phyloP scores from a whole-genome alignment of 2,329 filamentous ascomycete species.

The Fusarium beomiforme region DNA sequence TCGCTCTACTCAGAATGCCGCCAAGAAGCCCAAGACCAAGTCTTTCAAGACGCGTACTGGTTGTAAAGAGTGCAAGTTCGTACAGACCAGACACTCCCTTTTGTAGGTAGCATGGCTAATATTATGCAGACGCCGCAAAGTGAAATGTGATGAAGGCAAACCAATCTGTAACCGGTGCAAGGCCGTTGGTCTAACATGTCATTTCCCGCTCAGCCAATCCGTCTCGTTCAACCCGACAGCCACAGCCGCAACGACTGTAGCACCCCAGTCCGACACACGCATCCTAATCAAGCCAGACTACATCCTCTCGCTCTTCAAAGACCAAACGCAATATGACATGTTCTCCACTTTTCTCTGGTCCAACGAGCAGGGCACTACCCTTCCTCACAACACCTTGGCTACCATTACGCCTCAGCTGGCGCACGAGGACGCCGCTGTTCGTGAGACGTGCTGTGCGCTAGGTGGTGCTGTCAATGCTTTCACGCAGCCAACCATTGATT shows the following conservation, averaged over 20 bases:
- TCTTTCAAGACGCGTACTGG: slow-evolving; percentile 35
- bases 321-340: slow-evolving; percentile 37
- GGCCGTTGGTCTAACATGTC: slow-evolving; percentile 16
- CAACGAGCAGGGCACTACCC: slow-evolving; percentile 27
- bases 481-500: slow-evolving; percentile 7
- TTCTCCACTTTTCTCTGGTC: slow-evolving; percentile 34
- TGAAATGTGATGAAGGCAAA: slow-evolving; percentile 39
- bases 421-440: slow-evolving; percentile 23
- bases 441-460: slow-evolving; percentile 36
- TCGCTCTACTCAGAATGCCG: neutral
- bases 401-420: slow-evolving; percentile 36
- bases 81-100: neutral
- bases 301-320: slow-evolving; percentile 28
- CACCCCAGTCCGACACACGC: slow-evolving; percentile 8
- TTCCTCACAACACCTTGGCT: slow-evolving; percentile 32
- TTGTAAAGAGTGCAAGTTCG: slow-evolving; percentile 39
- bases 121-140: slow-evolving; percentile 34
- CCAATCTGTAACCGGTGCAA: slow-evolving; percentile 33
- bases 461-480: slow-evolving; percentile 30
- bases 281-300: slow-evolving; percentile 27
- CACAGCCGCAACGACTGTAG: neutral
- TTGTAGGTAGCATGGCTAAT: neutral
- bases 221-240: neutral
- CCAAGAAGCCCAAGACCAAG: slow-evolving; percentile 19
- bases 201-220: slow-evolving; percentile 14